Conservation (phyloP, 257 asterid species). For the Mentha longifolia region DNA sequence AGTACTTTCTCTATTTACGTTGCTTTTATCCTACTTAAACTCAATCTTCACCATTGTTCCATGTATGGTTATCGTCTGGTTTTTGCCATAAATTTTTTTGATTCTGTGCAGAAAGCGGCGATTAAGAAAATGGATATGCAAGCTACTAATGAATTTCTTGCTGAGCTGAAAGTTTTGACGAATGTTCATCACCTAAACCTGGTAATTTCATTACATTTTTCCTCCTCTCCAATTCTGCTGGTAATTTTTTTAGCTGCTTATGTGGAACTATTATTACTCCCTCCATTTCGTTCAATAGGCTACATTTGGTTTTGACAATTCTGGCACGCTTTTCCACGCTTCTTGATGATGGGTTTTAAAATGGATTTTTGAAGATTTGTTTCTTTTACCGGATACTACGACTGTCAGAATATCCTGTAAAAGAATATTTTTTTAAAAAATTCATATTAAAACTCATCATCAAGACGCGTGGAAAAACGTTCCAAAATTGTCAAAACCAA, state of each 20-base stretch:
- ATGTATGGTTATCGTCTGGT: not conserved
- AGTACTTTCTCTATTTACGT: conserved; percentile 34
- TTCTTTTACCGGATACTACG: too few species aligned
- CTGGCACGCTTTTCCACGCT: too few species aligned
- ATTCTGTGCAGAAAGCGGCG: conserved; percentile 86
- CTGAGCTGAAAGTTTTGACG: conserved; percentile 92
- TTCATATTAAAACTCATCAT: too few species aligned
- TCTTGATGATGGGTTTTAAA: too few species aligned
- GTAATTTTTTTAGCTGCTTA: not conserved
- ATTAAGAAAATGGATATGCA: conserved; percentile 99
- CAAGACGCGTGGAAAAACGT: too few species aligned
- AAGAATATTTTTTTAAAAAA: too few species aligned
- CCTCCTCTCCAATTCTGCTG: conserved; percentile 16
- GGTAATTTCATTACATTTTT: conserved; percentile 50
- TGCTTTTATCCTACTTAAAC: not conserved
- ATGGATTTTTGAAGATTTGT: too few species aligned
- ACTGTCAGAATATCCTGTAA: too few species aligned
- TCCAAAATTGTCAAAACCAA: too few species aligned
- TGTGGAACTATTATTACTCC: not conserved
- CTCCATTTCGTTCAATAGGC: too few species aligned
- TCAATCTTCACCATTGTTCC: conserved; percentile 2
- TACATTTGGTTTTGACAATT: too few species aligned
- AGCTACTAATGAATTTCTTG: conserved; percentile 88
- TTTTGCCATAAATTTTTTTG: conserved; percentile 23
- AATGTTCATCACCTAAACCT: conserved; percentile 97